Evolutionary conservation across 108 stramenopile species (phyloP).

Genomic region (Epithemia pelagica): DNA sequence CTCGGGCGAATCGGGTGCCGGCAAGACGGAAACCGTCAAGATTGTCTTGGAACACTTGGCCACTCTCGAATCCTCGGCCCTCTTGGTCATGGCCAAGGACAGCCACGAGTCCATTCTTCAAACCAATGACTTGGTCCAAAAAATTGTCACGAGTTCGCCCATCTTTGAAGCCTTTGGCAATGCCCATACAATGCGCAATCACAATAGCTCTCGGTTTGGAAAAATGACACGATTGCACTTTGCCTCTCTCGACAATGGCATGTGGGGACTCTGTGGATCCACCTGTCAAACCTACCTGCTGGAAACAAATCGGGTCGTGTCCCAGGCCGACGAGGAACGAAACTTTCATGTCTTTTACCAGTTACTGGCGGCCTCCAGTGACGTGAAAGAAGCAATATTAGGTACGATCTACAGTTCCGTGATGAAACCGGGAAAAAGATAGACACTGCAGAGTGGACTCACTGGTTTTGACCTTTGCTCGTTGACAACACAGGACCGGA

Average conservation of each 20-base stretch:
- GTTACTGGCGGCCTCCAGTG: slow-evolving; percentile 25
- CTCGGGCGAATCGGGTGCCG: slow-evolving; percentile 84
- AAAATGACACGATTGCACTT: slow-evolving; percentile 79
- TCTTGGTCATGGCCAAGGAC: slow-evolving; percentile 20
- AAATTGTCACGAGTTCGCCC: slow-evolving; percentile 67
- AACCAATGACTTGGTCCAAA: slow-evolving; percentile 36
- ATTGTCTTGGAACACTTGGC: slow-evolving; percentile 82
- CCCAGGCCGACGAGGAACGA: slow-evolving; percentile 57
- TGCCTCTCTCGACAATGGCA: slow-evolving; percentile 37
- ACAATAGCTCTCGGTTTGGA: slow-evolving; percentile 91
- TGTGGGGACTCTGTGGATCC: slow-evolving; percentile 30
- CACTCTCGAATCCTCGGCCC: slow-evolving; percentile 31
- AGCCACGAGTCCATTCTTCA: slow-evolving; percentile 9
- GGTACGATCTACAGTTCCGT: no score
- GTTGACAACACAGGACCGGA: neutral
- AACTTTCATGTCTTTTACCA: slow-evolving; percentile 92
- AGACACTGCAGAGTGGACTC: neutral
- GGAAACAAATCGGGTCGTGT: slow-evolving; percentile 54
- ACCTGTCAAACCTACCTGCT: slow-evolving; percentile 51
- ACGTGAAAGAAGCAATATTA: slow-evolving; percentile 18
- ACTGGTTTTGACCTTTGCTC: neutral
- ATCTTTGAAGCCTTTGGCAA: slow-evolving; percentile 86
- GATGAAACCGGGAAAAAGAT: no score
- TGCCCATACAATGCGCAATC: slow-evolving; percentile 72
- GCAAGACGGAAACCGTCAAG: slow-evolving; percentile 90